phyloP scores from a whole-genome alignment of 345 rosid genomes.

The Arabis alpina region DNA sequence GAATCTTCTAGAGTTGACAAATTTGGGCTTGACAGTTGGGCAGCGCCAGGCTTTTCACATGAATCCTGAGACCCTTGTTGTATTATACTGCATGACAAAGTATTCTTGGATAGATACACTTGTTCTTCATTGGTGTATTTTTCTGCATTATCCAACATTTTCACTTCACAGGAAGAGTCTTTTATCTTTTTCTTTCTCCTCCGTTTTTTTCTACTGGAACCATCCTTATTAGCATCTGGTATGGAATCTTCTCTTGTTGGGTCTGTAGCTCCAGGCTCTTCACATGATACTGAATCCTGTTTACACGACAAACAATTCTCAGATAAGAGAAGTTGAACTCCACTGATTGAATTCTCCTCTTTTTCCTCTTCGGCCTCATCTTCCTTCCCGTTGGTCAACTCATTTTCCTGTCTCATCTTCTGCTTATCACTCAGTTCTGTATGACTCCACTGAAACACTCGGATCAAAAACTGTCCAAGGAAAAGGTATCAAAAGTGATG shows the following conservation, averaged over 20 bases:
- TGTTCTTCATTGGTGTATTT: constrained; percentile 21
- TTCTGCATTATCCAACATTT: constrained; percentile 11
- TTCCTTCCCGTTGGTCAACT: neutral
- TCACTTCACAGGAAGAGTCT: constrained; percentile 12
- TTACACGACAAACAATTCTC: neutral
- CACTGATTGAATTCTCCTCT: constrained; percentile 1
- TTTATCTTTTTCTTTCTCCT: constrained; percentile 13
- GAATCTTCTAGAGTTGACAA: constrained; percentile 1
- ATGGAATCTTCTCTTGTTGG: constrained; percentile 7
- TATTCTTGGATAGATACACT: neutral
- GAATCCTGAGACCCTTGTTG: constrained; percentile 14
- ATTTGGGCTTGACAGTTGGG: constrained; percentile 3
- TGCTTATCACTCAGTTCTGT: constrained; percentile 3
- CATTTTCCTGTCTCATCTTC: constrained; percentile 2
- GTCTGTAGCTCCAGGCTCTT: constrained; percentile 22
- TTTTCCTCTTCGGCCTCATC: constrained; percentile 3
- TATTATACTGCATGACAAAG: neutral
- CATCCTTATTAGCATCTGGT: constrained; percentile 6
- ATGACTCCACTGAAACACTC: constrained; percentile 12
- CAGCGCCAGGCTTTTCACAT: constrained; percentile 21
- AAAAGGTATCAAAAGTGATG: neutral
- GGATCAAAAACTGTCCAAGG: constrained; percentile 1
- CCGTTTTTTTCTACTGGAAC: constrained; percentile 3
- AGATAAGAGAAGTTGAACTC: constrained; percentile 6
- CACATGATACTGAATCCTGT: constrained; percentile 4